Base-by-base conservation (phyloP, 2,329 filamentous ascomycete genomes). In the Fusarium albosuccineum region DNA sequence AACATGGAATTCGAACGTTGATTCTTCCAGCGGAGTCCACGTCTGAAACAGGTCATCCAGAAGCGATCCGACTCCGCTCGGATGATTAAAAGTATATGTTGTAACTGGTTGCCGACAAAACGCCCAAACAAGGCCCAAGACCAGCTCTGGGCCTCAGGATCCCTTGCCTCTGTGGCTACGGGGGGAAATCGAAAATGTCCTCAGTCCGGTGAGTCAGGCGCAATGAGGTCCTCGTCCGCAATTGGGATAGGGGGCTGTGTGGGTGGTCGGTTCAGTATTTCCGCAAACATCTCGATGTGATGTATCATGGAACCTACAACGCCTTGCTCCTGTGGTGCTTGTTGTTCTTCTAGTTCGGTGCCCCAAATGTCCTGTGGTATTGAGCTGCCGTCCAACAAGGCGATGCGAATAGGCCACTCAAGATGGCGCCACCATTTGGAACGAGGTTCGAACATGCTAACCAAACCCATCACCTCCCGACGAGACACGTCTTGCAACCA, bases 401-500 rank as follows among this genome's bases (percentile, higher is more conserved):
- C 86, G 48, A 89, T 87, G 9, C 85, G 82, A 53, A 88, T 79
- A 1, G 87, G 86, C 87, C 87, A 89, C 69, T 88, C 85, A 6
- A 89, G 79, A 66, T 88, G 86, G 34, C 83, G 82, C 87, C 86
- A 88, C 87, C 87, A 89, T 52, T 82, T 80, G 27, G 85, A 87
- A 48, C 86, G 84, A 2, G 83, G 81, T 70, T 87, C 85, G 73
- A 89, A 89, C 36, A 88, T 76, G 36, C 83, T 84, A 17, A 88
- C 83, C 26, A 91, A 83, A 17, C 89, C 89, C 73, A 87, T 85
- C 14, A 92, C 86, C 70, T 92, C 87, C 57, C 87, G 85, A 14
- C 85, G 84, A 8, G 89, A 86, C 71, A 91, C 89, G 39, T 90
- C 89, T 17, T 88, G 83, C 29, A 92, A 79, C 90, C 91, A 93